A percentile compares a stretch with the other conserved stretches of the same genome.
Conservation (phyloP, 768 basidiomycete species). For the Amanita rubescens region DNA sequence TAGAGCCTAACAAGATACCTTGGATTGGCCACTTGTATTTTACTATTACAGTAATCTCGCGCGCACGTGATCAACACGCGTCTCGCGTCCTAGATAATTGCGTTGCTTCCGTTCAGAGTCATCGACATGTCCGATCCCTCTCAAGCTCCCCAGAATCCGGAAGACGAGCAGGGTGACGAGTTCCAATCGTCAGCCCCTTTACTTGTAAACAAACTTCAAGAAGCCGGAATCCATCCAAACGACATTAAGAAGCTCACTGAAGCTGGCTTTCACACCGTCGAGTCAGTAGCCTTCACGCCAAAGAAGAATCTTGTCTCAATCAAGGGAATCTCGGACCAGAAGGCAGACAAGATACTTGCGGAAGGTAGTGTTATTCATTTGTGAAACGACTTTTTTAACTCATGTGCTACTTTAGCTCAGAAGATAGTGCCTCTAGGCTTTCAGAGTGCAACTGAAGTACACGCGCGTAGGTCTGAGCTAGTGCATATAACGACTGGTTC, state of each 20-base stretch:
- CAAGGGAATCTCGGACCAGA: slow-evolving; percentile 95
- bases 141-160: slow-evolving; percentile 37
- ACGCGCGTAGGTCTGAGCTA: slow-evolving; percentile 88
- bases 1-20: too few relatives aligned
- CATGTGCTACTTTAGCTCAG: slow-evolving; percentile 48
- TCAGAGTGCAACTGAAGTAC: slow-evolving; percentile 96
- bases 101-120: not conserved
- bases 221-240: slow-evolving; percentile 80
- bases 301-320: slow-evolving; percentile 88
- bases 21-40: too few relatives aligned
- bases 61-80: slow-evolving; percentile 25
- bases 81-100: slow-evolving; percentile 9
- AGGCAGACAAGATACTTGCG: slow-evolving; percentile 91
- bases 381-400: not conserved
- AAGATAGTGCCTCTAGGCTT: slow-evolving; percentile 98
- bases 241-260: slow-evolving; percentile 95
- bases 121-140: slow-evolving; percentile 49
- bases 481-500: slow-evolving; percentile 97
- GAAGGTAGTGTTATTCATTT: slow-evolving; percentile 55
- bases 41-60: too few relatives aligned
- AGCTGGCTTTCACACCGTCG: slow-evolving; percentile 89
- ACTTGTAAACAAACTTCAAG: slow-evolving; percentile 77
- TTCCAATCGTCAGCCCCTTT: slow-evolving; percentile 69
- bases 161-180: slow-evolving; percentile 46
- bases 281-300: slow-evolving; percentile 93